A percentile compares a stretch with the other conserved stretches of the same genome.
Conservation (phyloP, 2,329 filamentous ascomycete genomes). For the Hypoxylon sp. region DNA sequence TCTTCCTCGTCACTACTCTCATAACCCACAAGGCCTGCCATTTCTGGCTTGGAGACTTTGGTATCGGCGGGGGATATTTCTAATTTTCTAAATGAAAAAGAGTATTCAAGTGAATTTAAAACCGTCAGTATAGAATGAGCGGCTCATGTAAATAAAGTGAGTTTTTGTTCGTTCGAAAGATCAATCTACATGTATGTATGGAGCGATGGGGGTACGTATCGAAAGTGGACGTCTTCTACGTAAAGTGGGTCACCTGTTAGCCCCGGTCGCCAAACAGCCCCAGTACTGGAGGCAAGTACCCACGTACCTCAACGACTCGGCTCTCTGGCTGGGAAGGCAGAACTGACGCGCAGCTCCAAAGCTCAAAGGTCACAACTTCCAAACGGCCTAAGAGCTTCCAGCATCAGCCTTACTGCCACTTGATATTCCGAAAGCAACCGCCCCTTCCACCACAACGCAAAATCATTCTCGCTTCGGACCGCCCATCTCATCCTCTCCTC, state of each 20-base stretch:
- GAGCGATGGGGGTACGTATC: conserved; percentile 18
- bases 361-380: conserved; percentile 32
- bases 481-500: too few species aligned
- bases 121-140: neutral
- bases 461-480: neutral
- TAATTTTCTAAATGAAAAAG: neutral
- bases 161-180: conserved; percentile 4
- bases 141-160: conserved; percentile 4
- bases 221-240: neutral
- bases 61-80: neutral
- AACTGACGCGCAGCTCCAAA: conserved; percentile 52
- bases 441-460: conserved; percentile 8
- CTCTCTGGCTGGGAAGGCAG: conserved; percentile 39
- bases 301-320: conserved; percentile 15
- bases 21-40: conserved; percentile 53
- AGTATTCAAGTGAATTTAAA: neutral
- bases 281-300: neutral
- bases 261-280: conserved; percentile 18
- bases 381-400: conserved; percentile 25
- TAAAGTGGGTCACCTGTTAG: conserved; percentile 16
- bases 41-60: conserved; percentile 7
- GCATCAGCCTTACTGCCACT: conserved; percentile 27
- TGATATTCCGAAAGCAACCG: conserved; percentile 21
- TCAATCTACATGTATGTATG: too few species aligned
- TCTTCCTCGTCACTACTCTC: conserved; percentile 56